These are phyloP conservation scores for Eucalyptus regnans DNA, from an alignment of 345 rosid species.

Conservation along the genomic window DNA sequence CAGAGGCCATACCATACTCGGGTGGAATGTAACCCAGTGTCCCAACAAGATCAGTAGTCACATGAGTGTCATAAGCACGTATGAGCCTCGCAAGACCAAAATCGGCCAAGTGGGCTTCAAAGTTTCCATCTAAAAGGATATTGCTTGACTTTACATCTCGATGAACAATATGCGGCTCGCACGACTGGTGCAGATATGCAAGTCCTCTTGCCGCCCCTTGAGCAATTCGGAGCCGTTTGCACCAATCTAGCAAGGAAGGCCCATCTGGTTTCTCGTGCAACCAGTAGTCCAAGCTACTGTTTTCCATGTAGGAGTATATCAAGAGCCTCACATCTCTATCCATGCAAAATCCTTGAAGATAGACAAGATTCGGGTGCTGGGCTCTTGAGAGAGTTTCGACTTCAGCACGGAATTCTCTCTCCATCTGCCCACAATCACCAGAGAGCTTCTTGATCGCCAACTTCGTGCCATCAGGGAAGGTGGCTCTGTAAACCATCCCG, in stretches of 20 bases:
- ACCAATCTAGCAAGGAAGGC: constrained; percentile 47
- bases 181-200: constrained; percentile 64
- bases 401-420: constrained; percentile 75
- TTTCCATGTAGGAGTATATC: constrained; percentile 85
- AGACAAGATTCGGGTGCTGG: constrained; percentile 81
- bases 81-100: constrained; percentile 81
- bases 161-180: constrained; percentile 78
- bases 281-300: constrained; percentile 91
- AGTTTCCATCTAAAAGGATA: constrained; percentile 65
- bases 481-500: constrained; percentile 75
- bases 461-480: constrained; percentile 51
- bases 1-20: constrained; percentile 73
- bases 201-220: constrained; percentile 67
- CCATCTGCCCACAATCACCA: constrained; percentile 81
- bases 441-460: constrained; percentile 77
- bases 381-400: constrained; percentile 88
- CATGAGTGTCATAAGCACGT: constrained; percentile 69
- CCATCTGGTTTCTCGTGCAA: constrained; percentile 72
- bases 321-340: constrained; percentile 43
- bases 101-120: constrained; percentile 79
- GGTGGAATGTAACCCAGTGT: constrained; percentile 91
- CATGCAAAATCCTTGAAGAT: constrained; percentile 67
- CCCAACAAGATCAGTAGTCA: constrained; percentile 80
- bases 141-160: constrained; percentile 84
- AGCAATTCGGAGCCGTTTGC: constrained; percentile 53